Percentiles rank a stretch among this genome's conserved stretches.
These are phyloP conservation scores for Helichrysum umbraculigerum DNA, from an alignment of 129 eudicot species.

Conservation along the genomic window DNA sequence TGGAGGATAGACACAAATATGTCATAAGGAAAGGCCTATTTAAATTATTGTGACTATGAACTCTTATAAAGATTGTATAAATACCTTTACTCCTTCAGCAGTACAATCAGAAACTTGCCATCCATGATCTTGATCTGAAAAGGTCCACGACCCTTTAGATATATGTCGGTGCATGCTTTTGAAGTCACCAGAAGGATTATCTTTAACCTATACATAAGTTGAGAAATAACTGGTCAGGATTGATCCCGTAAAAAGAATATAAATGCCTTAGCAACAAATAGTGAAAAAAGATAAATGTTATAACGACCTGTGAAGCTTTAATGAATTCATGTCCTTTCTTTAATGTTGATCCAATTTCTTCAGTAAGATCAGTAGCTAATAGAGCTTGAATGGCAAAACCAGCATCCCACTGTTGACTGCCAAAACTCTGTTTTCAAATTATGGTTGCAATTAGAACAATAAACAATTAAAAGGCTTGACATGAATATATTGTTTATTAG, in stretches of 20 bases:
- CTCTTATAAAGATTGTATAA: not conserved
- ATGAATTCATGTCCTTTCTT: slow-evolving; percentile 74
- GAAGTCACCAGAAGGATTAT: slow-evolving; percentile 84
- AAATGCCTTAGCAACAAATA: not conserved
- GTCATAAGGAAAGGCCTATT: not conserved
- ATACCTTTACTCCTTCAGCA: slow-evolving; percentile 83
- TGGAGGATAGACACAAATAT: slow-evolving; percentile 17
- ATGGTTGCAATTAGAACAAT: not conserved
- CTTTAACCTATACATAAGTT: slow-evolving; percentile 53
- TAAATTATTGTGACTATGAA: slow-evolving; percentile 8
- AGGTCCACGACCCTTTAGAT: slow-evolving; percentile 90
- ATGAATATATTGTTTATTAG: not conserved
- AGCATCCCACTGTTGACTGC: slow-evolving; percentile 87
- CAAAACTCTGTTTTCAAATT: slow-evolving; percentile 65
- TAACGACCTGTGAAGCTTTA: slow-evolving; percentile 78
- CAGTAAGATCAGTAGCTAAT: slow-evolving; percentile 53
- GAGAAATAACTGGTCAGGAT: not conserved
- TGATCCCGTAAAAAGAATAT: slow-evolving; percentile 1
- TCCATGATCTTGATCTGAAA: slow-evolving; percentile 94
- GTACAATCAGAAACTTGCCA: slow-evolving; percentile 96
- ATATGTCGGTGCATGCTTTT: slow-evolving; percentile 79
- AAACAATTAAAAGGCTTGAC: not conserved
- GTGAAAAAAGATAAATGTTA: not conserved
- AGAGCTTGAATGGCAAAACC: slow-evolving; percentile 82
- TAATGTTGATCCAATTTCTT: slow-evolving; percentile 64